Evolutionary conservation across 345 rosid genomes (phyloP).

Genomic region (Salix koriyanagi): DNA sequence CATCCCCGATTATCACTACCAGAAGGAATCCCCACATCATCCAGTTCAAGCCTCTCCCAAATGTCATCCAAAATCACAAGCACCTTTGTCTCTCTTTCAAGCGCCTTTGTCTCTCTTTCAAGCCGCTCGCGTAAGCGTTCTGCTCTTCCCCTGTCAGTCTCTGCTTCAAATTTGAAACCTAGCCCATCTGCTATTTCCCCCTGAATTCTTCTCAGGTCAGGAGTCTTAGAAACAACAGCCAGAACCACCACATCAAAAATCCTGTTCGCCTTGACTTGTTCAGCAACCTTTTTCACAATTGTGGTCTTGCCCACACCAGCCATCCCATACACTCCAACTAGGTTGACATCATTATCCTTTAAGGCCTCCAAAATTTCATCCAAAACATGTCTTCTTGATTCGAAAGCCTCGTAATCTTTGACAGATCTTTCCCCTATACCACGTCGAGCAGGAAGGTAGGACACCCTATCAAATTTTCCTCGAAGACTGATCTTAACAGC

Average conservation of each 20-base stretch:
- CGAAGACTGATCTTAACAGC: too few species aligned
- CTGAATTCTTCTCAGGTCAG: slow-evolving; percentile 1
- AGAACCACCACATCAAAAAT: slow-evolving; percentile 2
- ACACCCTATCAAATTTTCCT: neutral
- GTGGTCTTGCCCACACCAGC: slow-evolving; percentile 16
- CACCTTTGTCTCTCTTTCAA: neutral
- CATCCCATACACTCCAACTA: slow-evolving; percentile 8
- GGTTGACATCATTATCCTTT: neutral
- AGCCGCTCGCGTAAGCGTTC: neutral
- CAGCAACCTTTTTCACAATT: slow-evolving; percentile 3
- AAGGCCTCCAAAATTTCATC: neutral
- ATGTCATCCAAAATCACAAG: slow-evolving; percentile 13
- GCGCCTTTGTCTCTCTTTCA: neutral
- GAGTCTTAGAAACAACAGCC: neutral
- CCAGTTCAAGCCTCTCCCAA: neutral
- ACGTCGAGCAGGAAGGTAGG: neutral
- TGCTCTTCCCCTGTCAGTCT: neutral
- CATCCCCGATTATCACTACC: neutral
- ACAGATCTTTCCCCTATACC: neutral
- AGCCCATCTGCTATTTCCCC: slow-evolving; percentile 12
- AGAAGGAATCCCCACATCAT: slow-evolving; percentile 2
- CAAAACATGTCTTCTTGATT: slow-evolving; percentile 3
- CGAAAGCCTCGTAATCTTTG: slow-evolving; percentile 4
- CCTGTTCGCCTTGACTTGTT: neutral
- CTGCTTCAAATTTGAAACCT: neutral